These are phyloP conservation scores for Jaminaea rosea DNA, from an alignment of 1,284 basidiomycete species.

Conservation along the genomic window DNA sequence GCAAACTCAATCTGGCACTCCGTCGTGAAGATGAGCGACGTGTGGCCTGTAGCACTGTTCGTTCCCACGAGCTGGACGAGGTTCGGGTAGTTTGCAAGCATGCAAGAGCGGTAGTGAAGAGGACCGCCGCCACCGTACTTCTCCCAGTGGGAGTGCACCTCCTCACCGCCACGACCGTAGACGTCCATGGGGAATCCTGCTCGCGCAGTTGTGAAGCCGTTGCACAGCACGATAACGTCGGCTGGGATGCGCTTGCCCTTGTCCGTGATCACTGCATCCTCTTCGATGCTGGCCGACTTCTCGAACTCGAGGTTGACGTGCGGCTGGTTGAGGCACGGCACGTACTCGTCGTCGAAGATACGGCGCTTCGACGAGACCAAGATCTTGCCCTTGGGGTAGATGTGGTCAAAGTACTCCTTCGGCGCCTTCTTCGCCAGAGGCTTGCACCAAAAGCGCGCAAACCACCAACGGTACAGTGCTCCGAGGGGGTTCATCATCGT, in stretches of 20 bases:
- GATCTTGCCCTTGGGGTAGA: constrained; percentile 31
- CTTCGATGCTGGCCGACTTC: constrained; percentile 30
- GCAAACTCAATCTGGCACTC: constrained; percentile 33
- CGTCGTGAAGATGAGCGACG: constrained; percentile 32
- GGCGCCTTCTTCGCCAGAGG: constrained; percentile 37
- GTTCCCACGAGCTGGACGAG: constrained; percentile 34
- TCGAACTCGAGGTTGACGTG: constrained; percentile 30
- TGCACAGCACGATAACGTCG: constrained; percentile 44
- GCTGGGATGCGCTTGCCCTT: constrained; percentile 36
- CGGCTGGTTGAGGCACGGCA: constrained; percentile 24
- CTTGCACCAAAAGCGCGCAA: constrained; percentile 21
- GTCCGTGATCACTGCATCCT: constrained; percentile 28
- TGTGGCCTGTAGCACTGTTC: constrained; percentile 41
- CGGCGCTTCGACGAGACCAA: constrained; percentile 22
- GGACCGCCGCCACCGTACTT: constrained; percentile 33
- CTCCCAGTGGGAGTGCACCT: constrained; percentile 32
- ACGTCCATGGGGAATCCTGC: constrained; percentile 36
- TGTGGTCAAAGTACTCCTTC: constrained; percentile 32
- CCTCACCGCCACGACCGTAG: constrained; percentile 16
- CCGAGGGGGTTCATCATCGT: constrained; percentile 22
- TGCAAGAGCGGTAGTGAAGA: constrained; percentile 30
- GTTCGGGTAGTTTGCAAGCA: constrained; percentile 41
- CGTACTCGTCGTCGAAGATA: constrained; percentile 37
- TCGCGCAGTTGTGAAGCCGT: constrained; percentile 28
- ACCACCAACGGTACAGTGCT: constrained; percentile 17